A percentile compares a stretch with the other conserved stretches of the same genome.
phyloP scores from a whole-genome alignment of 2,329 filamentous ascomycete genomes.

The Stromatinia cepivora region DNA sequence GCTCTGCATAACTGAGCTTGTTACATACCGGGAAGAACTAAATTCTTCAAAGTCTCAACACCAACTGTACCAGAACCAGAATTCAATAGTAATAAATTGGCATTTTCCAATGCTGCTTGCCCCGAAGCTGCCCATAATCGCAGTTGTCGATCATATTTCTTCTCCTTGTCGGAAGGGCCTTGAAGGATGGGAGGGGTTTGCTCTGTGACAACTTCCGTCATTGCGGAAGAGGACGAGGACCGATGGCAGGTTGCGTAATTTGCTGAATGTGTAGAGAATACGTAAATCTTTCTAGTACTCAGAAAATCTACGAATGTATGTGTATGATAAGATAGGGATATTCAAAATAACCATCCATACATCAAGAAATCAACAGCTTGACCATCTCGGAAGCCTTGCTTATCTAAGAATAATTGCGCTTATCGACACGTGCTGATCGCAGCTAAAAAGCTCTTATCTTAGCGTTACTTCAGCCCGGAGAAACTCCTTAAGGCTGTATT shows the following conservation, averaged over 20 bases:
- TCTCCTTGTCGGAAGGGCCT: slow-evolving; percentile 61
- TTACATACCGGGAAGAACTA: slow-evolving; percentile 76
- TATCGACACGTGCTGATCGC: slow-evolving; percentile 5
- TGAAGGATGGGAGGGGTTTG: slow-evolving; percentile 48
- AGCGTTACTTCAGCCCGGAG: background rate
- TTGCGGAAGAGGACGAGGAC: background rate
- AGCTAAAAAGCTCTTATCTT: slow-evolving; percentile 22
- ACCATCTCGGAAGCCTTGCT: slow-evolving; percentile 18
- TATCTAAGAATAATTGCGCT: slow-evolving; percentile 14
- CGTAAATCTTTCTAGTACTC: background rate
- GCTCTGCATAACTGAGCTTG: slow-evolving; percentile 15
- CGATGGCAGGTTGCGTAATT: too few relatives aligned
- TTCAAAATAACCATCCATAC: background rate
- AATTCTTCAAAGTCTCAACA: slow-evolving; percentile 90
- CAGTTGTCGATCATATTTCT: slow-evolving; percentile 92
- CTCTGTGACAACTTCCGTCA: slow-evolving; percentile 37
- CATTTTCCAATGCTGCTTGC: slow-evolving; percentile 84
- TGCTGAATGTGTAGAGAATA: too few relatives aligned
- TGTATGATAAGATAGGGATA: background rate
- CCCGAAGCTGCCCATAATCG: slow-evolving; percentile 93
- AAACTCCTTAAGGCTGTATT: background rate
- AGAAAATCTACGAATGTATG: background rate
- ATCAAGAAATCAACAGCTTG: background rate
- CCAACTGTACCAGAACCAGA: slow-evolving; percentile 84
- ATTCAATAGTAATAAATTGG: slow-evolving; percentile 89